phyloP scores from a whole-genome alignment of 192 early-diverging fungal species.

The Glomus cerebriforme region DNA sequence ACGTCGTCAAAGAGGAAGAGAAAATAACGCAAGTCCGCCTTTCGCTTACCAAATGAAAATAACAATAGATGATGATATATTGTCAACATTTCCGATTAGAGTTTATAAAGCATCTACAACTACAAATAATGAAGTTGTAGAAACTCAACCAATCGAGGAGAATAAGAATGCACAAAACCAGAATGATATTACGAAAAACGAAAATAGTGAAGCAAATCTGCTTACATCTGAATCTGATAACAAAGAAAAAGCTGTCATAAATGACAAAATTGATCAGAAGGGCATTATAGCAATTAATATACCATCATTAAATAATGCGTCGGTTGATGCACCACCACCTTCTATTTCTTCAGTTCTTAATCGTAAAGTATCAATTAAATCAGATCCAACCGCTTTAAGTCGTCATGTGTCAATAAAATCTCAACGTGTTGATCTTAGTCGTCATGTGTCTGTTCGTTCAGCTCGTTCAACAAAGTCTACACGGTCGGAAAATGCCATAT shows the following conservation, averaged over 20 bases:
- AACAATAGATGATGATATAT: background rate
- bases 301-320: background rate
- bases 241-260: background rate
- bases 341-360: background rate
- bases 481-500: background rate
- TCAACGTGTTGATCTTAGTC: background rate
- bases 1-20: constrained; percentile 2
- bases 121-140: background rate
- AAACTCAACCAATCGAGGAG: background rate
- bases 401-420: background rate
- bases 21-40: background rate
- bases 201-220: background rate
- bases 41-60: background rate
- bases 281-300: background rate
- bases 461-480: constrained; percentile 4
- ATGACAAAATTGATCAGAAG: background rate
- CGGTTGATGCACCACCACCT: background rate
- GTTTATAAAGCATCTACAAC: background rate
- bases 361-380: background rate
- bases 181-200: background rate
- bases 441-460: constrained; percentile 1
- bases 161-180: background rate
- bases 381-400: background rate
- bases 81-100: background rate
- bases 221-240: background rate